Base-by-base conservation (phyloP, 495 filamentous ascomycete genomes). In the Aspergillus leporis region DNA sequence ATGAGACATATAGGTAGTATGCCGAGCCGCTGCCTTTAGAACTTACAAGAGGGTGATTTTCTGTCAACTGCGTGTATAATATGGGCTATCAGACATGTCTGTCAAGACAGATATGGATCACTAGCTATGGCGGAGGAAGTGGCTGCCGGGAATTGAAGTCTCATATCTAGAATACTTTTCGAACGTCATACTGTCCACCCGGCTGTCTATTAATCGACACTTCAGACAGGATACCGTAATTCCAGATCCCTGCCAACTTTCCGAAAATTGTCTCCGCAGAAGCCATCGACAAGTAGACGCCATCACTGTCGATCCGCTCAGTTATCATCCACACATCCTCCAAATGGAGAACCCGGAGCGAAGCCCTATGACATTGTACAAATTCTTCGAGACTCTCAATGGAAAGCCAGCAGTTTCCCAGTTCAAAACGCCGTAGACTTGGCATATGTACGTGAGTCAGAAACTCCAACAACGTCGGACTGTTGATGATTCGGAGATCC, bases 291-390 rank as follows among this genome's bases (percentile, higher is more conserved):
- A 56, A 13, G 47, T 31, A 48, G 16, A 56, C 47, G 7, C 54
- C 41, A 19, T 56, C 41, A 9, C 18, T 18, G 8, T 34, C 31
- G 4, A 56, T 28, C 43, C 25, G 30, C 34, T 56, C 54, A 18
- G 47, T 22, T 21, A 56, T 40, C 3, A 56, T 14, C 54, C 54
- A 56, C n/a, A 28, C 47, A n/a, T 56, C 31, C 22, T 56, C 54
- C 8, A 56, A 18, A 28, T 56, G 54, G 34, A 56, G 54, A 36
- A 6, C 34, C 14, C 41, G 23, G 9, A 56, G 36, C 5, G 23
- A 56, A 7, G n/a, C 40, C 30, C 40, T 25, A 32, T 48, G 41
- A n/a, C 25, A 16, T 8, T 25, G 40, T 18, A 56, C 30, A 36
- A 56, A 48, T 0, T 36, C 18, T 28, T 56, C 40, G 1, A 56